phyloP scores from a whole-genome alignment of 345 rosid species.

The Rhizophora mangle region DNA sequence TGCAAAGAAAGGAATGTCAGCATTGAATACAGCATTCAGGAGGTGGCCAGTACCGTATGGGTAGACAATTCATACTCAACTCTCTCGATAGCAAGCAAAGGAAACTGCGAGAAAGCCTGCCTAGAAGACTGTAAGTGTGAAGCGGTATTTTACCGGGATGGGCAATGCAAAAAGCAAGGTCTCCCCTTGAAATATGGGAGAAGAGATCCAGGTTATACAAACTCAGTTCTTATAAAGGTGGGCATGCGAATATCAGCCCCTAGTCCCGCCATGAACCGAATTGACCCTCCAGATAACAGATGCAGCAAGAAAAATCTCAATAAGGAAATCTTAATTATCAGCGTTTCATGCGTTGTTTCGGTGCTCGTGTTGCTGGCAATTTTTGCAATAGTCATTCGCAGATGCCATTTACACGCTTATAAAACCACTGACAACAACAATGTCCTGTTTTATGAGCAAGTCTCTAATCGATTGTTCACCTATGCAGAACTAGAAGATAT shows the following conservation, averaged over 20 bases:
- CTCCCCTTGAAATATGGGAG: conserved; percentile 32
- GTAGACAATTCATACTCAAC: conserved; percentile 13
- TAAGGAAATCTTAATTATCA: not conserved
- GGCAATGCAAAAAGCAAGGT: conserved; percentile 20
- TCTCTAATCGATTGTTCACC: conserved; percentile 18
- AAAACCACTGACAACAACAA: not conserved
- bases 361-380: conserved; percentile 7
- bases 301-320: not conserved
- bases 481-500: conserved; percentile 18
- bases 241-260: not conserved
- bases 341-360: not conserved
- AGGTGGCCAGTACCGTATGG: conserved; percentile 4
- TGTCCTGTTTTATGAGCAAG: not conserved
- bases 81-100: not conserved
- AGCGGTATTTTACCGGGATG: conserved; percentile 15
- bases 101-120: conserved; percentile 21
- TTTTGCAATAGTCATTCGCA: conserved; percentile 9
- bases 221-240: conserved; percentile 21
- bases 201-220: not conserved
- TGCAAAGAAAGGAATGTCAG: conserved; percentile 9
- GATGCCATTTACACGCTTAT: conserved; percentile 6
- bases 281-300: not conserved
- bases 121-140: conserved; percentile 29
- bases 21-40: conserved; percentile 4
- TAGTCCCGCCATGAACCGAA: not conserved